Evolutionary conservation across 257 asterid genomes (phyloP).

Genomic region (Marsdenia floribunda): DNA sequence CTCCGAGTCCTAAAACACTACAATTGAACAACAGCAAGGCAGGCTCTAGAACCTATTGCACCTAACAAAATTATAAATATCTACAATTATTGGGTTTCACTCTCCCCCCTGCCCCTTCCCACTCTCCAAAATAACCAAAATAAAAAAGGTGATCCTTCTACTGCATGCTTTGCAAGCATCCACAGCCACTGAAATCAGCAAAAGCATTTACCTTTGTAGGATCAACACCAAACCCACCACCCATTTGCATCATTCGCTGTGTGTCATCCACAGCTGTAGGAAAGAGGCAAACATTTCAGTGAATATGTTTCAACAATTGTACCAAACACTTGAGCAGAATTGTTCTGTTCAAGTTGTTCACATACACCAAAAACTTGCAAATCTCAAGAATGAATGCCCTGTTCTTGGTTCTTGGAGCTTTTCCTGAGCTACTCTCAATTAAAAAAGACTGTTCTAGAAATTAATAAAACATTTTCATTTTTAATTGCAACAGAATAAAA

Average conservation of each 20-base stretch:
- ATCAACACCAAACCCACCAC: slow-evolving; percentile 88
- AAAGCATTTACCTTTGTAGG: slow-evolving; percentile 58
- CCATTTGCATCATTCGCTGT: slow-evolving; percentile 96
- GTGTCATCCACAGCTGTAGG: slow-evolving; percentile 81
- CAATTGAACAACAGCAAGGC: neutral
- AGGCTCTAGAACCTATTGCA: neutral
- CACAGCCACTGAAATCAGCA: neutral
- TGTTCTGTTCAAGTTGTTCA: neutral
- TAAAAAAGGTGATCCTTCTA: neutral
- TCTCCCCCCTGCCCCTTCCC: neutral
- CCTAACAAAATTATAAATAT: neutral
- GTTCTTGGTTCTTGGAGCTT: no score
- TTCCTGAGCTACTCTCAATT: no score
- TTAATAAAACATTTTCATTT: no score
- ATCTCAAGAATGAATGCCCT: neutral
- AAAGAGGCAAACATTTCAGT: slow-evolving; percentile 8
- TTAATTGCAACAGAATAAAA: no score
- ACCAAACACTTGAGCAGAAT: slow-evolving; percentile 2
- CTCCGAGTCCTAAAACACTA: neutral
- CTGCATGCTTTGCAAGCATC: neutral
- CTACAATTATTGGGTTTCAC: no score
- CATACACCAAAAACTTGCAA: neutral
- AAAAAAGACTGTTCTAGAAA: no score
- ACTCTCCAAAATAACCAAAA: neutral
- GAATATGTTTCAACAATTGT: slow-evolving; percentile 5